Evolutionary conservation across 306 rosid species (phyloP).

Genomic region (Herpetospermum pedunculosum): DNA sequence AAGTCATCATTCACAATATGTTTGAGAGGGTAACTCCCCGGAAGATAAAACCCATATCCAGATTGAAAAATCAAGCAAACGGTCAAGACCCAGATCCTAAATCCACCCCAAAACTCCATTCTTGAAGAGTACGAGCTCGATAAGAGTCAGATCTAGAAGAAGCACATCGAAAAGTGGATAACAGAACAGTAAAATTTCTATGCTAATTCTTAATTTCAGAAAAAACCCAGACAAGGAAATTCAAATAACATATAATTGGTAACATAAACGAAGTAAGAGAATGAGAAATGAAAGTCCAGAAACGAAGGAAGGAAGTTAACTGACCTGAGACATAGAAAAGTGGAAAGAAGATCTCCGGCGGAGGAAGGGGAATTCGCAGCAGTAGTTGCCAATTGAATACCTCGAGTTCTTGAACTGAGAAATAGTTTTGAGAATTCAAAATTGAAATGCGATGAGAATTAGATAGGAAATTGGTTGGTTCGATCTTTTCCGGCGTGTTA

Average conservation of each 20-base stretch:
- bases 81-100: constrained; percentile 37
- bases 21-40: constrained; percentile 87
- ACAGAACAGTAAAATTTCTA: background rate
- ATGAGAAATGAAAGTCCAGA: constrained; percentile 5
- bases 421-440: background rate
- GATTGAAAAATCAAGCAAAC: constrained; percentile 43
- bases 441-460: background rate
- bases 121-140: constrained; percentile 12
- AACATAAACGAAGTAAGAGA: background rate
- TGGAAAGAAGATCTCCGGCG: constrained; percentile 10
- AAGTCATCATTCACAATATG: constrained; percentile 38
- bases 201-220: constrained; percentile 4
- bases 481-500: background rate
- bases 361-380: background rate
- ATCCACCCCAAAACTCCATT: constrained; percentile 44
- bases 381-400: background rate
- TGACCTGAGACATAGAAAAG: constrained; percentile 25
- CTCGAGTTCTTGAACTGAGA: constrained; percentile 16
- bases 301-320: background rate
- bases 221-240: background rate
- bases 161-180: constrained; percentile 19
- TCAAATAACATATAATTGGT: background rate
- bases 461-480: background rate
- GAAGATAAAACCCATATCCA: constrained; percentile 69
- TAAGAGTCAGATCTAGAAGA: constrained; percentile 60